Conservation (phyloP, 768 basidiomycete genomes). For the Mrakia frigida region DNA sequence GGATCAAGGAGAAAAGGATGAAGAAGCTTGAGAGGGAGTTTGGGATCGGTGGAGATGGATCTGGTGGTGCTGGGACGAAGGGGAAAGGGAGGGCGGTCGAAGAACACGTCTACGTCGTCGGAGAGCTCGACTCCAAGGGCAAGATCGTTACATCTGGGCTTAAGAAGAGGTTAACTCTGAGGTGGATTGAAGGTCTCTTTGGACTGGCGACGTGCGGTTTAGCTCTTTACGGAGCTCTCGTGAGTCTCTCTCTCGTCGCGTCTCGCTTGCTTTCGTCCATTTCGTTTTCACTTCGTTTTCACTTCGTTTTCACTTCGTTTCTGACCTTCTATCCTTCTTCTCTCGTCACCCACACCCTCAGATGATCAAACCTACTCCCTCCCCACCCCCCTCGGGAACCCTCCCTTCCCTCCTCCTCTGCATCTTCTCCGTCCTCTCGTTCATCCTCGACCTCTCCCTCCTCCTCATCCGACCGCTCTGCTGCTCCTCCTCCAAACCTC, state of each 20-base stretch:
- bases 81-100: neutral
- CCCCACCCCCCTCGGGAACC: neutral
- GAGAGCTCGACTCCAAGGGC: neutral
- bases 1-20: conserved; percentile 1
- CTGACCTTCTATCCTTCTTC: neutral
- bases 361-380: neutral
- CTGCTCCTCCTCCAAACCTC: neutral
- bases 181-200: neutral
- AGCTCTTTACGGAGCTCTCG: neutral
- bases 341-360: neutral
- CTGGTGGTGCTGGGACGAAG: neutral
- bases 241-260: neutral
- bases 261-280: neutral
- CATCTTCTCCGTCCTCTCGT: conserved; percentile 10
- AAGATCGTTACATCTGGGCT: neutral
- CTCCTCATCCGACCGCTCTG: conserved; percentile 3
- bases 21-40: conserved; percentile 2
- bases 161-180: neutral
- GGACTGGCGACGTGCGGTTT: neutral
- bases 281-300: neutral
- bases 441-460: neutral
- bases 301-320: neutral
- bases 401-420: neutral
- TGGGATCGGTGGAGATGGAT: neutral
- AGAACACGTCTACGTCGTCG: neutral